Evolutionary conservation across 805 yeast genomes (phyloP).

Genomic region (Ogataea parapolymorpha): DNA sequence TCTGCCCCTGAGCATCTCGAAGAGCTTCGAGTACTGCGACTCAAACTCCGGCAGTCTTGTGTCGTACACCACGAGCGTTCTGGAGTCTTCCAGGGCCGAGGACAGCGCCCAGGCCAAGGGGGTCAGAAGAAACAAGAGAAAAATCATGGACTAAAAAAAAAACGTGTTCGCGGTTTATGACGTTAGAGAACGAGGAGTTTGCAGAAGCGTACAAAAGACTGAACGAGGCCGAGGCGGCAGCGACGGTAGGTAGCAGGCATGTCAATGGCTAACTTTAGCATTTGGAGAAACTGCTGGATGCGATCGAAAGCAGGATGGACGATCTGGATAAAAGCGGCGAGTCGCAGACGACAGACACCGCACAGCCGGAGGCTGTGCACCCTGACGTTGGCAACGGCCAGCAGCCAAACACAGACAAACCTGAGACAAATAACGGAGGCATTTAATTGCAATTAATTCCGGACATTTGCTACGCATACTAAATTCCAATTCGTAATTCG

Average conservation of each 20-base stretch:
- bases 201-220: slow-evolving; percentile 59
- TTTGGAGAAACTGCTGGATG: slow-evolving; percentile 63
- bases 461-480: neutral
- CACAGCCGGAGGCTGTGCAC: too few relatives aligned
- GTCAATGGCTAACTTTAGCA: slow-evolving; percentile 23
- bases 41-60: slow-evolving; percentile 16
- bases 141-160: slow-evolving; percentile 12
- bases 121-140: slow-evolving; percentile 12
- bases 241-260: slow-evolving; percentile 37
- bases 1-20: slow-evolving; percentile 15
- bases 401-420: neutral
- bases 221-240: slow-evolving; percentile 66
- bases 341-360: neutral
- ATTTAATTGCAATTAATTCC: neutral
- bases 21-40: slow-evolving; percentile 25
- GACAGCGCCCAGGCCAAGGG: slow-evolving; percentile 12
- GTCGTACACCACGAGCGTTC: slow-evolving; percentile 26
- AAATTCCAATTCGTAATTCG: neutral
- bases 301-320: slow-evolving; percentile 63
- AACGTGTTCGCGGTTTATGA: slow-evolving; percentile 18
- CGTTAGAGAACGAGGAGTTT: slow-evolving; percentile 31
- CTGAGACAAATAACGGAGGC: too few relatives aligned
- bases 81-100: slow-evolving; percentile 20
- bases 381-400: too few relatives aligned
- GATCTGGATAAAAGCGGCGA: slow-evolving; percentile 3